Base-by-base conservation (phyloP, 2,329 filamentous ascomycete genomes). In the Blastomyces percursus region DNA sequence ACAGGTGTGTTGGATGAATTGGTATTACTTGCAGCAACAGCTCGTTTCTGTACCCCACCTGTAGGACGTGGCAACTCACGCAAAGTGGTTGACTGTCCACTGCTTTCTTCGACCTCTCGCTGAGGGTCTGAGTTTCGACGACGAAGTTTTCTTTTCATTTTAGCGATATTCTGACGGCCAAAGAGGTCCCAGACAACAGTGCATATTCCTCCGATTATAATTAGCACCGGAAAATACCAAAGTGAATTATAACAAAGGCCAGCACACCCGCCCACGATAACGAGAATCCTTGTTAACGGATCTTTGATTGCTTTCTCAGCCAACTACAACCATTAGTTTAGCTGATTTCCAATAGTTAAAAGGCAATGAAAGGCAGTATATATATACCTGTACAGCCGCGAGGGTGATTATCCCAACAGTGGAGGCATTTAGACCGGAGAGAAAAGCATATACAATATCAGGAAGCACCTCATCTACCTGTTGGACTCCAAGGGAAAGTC, bases 191-290 rank as follows among this genome's bases (percentile, higher is more conserved):
- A 85, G 0, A 82, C 61, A 0, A 84, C 71, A 0, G 84, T 82
- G 0, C 73, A 71, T 1, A 79, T 12, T 0, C 86, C 87, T 0
- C 80, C 82, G 1, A 78, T 66, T 0, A 81, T 67, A 73, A 90
- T 86, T 4, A 91, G 70, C 0, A 84, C 68, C 0, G 88, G 88
- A 55, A 90, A 91, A 66, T 88, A 91, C 88, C 88, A 91, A 0
- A 91, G 73, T 0, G 86, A 83, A 59, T 85, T 89, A 67, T 90
- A 90, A 58, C 88, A 78, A 66, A 91, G 74, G 0, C 87, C 88
- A 0, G 86, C 86, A 9, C 81, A 79, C 0, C 78, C 88, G 2
- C 82, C 82, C 7, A 86, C 68, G 14, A 89, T 86, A 0, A 91
- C 84, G 1, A 90, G 67, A 0, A 86, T 74, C 1, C 87, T 76